phyloP scores from a whole-genome alignment of 2,329 filamentous ascomycete genomes.

The Diaporthe ilicicola region DNA sequence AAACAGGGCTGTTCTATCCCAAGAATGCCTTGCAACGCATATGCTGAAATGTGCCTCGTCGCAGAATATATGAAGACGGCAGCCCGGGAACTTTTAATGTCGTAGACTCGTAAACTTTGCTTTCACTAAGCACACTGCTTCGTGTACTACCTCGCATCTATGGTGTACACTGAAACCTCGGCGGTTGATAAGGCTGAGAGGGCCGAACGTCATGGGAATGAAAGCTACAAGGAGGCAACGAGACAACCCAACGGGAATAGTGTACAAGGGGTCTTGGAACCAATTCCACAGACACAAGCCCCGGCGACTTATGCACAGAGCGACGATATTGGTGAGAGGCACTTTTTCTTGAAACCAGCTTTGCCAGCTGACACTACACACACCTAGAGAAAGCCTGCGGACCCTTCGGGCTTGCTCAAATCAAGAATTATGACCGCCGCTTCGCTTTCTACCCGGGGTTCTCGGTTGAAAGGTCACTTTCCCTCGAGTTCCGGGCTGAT shows the following conservation, averaged over 20 bases:
- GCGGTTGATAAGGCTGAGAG: not conserved
- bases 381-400: not conserved
- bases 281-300: not conserved
- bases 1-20: not conserved
- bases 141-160: not conserved
- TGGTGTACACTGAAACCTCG: not conserved
- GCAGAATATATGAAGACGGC: not conserved
- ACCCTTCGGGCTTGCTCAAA: not conserved
- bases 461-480: not conserved
- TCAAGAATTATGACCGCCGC: constrained; percentile 13
- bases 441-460: constrained; percentile 17
- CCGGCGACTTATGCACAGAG: not conserved
- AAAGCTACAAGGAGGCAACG: not conserved
- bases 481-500: not conserved
- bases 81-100: not conserved
- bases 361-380: not conserved
- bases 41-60: not conserved
- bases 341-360: not conserved
- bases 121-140: not conserved
- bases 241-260: not conserved
- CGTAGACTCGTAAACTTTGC: not conserved
- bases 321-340: not conserved
- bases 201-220: not conserved
- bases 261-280: no score
- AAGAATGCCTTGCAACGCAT: not conserved